Evolutionary conservation across 352 stramenopile genomes (phyloP).

Genomic region (Phytophthora hybrid): DNA sequence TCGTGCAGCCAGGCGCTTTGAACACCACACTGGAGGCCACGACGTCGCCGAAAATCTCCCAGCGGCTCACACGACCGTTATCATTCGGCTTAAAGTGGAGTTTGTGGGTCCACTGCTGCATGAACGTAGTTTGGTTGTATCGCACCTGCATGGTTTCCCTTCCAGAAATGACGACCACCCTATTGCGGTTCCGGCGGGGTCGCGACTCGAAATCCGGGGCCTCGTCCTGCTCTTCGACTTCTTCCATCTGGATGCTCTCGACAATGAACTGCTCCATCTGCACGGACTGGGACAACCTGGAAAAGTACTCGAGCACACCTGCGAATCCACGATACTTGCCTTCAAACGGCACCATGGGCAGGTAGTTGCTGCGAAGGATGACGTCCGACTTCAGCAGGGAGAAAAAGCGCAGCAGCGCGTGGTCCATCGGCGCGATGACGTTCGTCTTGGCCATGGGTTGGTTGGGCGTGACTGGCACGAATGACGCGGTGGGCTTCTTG

Average conservation of each 20-base stretch:
- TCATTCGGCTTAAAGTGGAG: constrained; percentile 77
- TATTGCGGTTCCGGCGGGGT: constrained; percentile 42
- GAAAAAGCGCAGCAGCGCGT: constrained; percentile 76
- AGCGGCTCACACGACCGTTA: constrained; percentile 59
- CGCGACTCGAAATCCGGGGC: constrained; percentile 30
- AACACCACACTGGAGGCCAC: constrained; percentile 90
- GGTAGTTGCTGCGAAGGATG: constrained; percentile 85
- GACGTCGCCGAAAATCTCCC: constrained; percentile 89
- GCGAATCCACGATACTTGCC: constrained; percentile 82
- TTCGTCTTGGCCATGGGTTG: constrained; percentile 63
- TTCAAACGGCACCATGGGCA: constrained; percentile 91
- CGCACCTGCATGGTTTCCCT: constrained; percentile 88
- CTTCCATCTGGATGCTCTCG: constrained; percentile 73
- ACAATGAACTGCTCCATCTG: constrained; percentile 82
- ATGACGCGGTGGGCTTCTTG: constrained; percentile 61
- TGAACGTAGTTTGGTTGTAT: constrained; percentile 84
- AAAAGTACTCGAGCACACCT: constrained; percentile 84
- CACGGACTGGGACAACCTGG: constrained; percentile 70
- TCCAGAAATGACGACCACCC: constrained; percentile 76
- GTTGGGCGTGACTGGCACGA: constrained; percentile 58
- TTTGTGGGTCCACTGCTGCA: constrained; percentile 90
- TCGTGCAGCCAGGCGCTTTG: constrained; percentile 75
- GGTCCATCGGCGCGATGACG: constrained; percentile 59
- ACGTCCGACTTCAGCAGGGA: constrained; percentile 82
- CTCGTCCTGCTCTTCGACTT: constrained; percentile 42